These are phyloP conservation scores for Wickerhamomyces sydowiorum DNA, from an alignment of 805 yeast species.

Conservation along the genomic window DNA sequence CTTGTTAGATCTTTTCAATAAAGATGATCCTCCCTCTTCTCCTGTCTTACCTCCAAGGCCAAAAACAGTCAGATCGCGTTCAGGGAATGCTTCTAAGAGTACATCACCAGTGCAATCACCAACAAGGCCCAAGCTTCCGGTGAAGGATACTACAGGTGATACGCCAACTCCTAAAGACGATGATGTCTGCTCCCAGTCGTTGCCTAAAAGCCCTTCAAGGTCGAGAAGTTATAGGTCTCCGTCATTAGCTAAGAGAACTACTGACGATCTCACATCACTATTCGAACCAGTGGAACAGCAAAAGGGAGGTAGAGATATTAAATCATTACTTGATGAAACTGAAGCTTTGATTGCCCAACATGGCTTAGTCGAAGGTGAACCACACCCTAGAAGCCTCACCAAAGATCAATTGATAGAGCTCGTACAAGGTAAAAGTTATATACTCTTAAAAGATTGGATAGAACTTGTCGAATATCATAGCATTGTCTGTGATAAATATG, in stretches of 20 bases:
- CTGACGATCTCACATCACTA: not conserved
- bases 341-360: not conserved
- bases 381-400: not conserved
- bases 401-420: not conserved
- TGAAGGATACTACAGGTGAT: not conserved
- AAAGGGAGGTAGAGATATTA: too few relatives aligned
- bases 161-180: too few relatives aligned
- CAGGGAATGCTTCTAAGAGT: too few relatives aligned
- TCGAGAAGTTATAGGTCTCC: not conserved
- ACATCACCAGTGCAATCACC: not conserved
- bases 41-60: not conserved
- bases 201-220: not conserved
- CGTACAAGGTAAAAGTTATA: not conserved
- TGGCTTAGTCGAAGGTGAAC: not conserved
- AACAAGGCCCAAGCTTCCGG: not conserved
- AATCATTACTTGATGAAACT: not conserved
- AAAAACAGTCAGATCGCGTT: not conserved
- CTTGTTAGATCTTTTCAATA: too few relatives aligned
- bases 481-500: not conserved
- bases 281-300: too few relatives aligned
- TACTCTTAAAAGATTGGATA: not conserved
- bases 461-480: conserved; percentile 1
- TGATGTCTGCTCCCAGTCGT: not conserved
- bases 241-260: not conserved
- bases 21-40: not conserved